Evolutionary conservation across 495 filamentous ascomycete genomes (phyloP), one percentile per base, ranked within the genome.

Genomic region (Hypoxylon crocopeplum): DNA sequence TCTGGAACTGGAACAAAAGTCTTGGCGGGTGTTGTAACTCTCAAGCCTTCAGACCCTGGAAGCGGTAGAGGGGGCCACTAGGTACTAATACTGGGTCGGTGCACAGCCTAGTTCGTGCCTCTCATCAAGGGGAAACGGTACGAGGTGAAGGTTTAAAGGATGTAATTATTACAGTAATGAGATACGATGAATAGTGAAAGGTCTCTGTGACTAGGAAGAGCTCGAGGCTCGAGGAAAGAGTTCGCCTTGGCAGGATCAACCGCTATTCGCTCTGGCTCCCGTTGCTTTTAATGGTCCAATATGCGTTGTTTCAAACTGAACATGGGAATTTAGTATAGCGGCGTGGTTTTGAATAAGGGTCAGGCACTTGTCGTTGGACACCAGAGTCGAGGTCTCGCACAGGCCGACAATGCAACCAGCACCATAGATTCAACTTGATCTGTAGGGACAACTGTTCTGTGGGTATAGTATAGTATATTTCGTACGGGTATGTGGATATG

Each of bases 11-110:
- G 41, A 49, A 58, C 58, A 20, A 7, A 45, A 49, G 21, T 64
- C 49, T 64, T 64, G 59, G 61, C 61, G 55, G 54, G 55, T 59
- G 61, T 64, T 64, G 61, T 59, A 59, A 64, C 61, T 59, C 55
- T 49, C 45, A 47, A 12, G 50, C 50, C 54, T 55, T 59, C 61
- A 59, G 54, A 55, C 48, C 48, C 60, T 59, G 32, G 46, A 47
- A 39, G 21, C 6, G 20, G 7, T 41, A 41, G 32, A 27, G 15
- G 20, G 34, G 56, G 24, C 24, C 24, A 8, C 24, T 27, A 27
- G 24, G 24, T 27, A 27, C 24, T 27, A 27, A 8, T 27, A 27
- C 8, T 3, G 33, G 29, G 34, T 40, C 20, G 27, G 44, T 48
- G 33, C 49, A 44, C n/a, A 48, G 41, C 29, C 41, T n/a, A 48